Evolutionary conservation across 2,329 filamentous ascomycete species (phyloP), one percentile per base, ranked within the genome.

Genomic region (Pezizomycotina sp.): DNA sequence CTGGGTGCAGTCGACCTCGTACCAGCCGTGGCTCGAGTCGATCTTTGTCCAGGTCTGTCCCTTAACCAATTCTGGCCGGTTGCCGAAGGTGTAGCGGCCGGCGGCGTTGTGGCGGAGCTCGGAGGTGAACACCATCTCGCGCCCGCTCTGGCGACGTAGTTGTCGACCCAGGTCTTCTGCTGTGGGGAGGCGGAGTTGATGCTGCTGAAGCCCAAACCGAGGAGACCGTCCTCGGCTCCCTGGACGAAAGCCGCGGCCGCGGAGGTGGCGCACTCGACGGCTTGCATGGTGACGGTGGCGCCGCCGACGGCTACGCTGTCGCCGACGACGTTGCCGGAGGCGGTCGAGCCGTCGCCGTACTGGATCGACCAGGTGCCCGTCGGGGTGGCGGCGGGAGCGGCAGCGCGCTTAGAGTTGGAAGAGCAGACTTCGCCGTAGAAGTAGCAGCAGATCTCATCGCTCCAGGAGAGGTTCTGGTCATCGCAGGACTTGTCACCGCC

Each of bases 91-190:
- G 56, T 69, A 71, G 29, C 57, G 57, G 26, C 67, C 63, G 4
- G 58, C 52, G 4, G 53, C 47, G 40, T 59, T 58, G 31, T 62
- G 57, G 52, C 65, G 65, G 37, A 71, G 57, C 42, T 60, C 58
- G 27, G 64, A 68, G 6, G 70, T 68, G 54, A 75, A 74, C 25
- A 76, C 53, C 7, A 64, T 65, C n/a, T n/a, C n/a, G n/a, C 47
- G 53, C 40, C 12, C 57, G 54, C 7, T 66, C 56, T 14, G 36
- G 56, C 12, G 56, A 45, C 55, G 69, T 65, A 47, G 77, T 77
- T 81, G 50, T 78, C 74, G 53, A 81, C 78, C 56, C 80, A 82
- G 10, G 76, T 81, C 56, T 73, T 74, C 48, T 77, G 73, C 44
- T 62, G 59, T n/a, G n/a, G 12, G 62, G 59, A 1, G 75, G 74